Percentiles rank a stretch among this genome's conserved stretches.
Conservation (phyloP, 225 moss, liverwort and hornwort species). For the Bryoerythrophyllum caledonicum region DNA sequence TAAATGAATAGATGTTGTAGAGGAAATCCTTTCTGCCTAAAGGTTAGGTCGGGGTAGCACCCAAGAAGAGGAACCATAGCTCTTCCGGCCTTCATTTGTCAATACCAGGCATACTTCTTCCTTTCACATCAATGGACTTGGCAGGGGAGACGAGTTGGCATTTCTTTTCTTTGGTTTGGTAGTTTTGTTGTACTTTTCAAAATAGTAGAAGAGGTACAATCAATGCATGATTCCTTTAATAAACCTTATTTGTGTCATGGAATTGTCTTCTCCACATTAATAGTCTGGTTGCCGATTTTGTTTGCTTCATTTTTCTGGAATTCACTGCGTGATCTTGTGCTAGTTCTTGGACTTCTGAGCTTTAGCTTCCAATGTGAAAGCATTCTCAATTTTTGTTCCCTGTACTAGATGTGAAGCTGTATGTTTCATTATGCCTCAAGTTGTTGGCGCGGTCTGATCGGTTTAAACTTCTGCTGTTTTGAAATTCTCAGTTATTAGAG, state of each 20-base stretch:
- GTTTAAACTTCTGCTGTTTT: background rate
- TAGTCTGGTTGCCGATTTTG: conserved; percentile 2
- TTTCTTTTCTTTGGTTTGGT: conserved; percentile 33
- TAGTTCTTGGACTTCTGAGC: background rate
- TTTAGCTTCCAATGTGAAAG: conserved; percentile 6
- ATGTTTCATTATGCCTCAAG: background rate
- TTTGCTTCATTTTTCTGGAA: conserved; percentile 1
- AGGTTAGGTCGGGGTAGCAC: conserved; percentile 29
- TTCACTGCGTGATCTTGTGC: background rate
- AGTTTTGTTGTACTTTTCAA: conserved; percentile 37
- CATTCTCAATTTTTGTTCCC: background rate
- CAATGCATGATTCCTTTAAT: conserved; percentile 41
- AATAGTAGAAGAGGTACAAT: conserved; percentile 37
- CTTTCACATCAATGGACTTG: conserved; percentile 30
- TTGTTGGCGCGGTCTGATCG: conserved; percentile 7
- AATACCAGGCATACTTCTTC: conserved; percentile 34
- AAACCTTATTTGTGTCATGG: conserved; percentile 24
- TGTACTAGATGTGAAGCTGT: conserved; percentile 1
- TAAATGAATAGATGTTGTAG: conserved; percentile 31
- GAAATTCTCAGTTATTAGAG: background rate
- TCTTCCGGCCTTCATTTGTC: conserved; percentile 35
- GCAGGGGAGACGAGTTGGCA: conserved; percentile 35
- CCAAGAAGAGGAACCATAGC: conserved; percentile 18
- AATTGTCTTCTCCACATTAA: conserved; percentile 4
- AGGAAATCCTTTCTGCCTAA: conserved; percentile 29